Base-by-base conservation (phyloP, 495 filamentous ascomycete genomes). In the Aspergillus nidulans region DNA sequence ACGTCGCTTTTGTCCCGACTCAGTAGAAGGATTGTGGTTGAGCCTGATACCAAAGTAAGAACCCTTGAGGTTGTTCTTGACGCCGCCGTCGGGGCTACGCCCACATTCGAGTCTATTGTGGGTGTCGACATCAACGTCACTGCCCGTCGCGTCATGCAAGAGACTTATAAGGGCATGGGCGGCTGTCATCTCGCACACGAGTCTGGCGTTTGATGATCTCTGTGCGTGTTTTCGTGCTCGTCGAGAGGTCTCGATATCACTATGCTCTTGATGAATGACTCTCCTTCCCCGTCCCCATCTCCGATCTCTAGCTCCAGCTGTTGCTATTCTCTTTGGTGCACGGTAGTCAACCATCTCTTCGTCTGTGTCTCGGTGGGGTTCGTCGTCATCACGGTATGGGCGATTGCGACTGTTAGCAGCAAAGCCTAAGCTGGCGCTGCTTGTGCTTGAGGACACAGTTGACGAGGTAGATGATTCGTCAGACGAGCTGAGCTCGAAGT, bases 151-250 rank as follows among this genome's bases (percentile, higher is more conserved):
- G 63, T 80, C 73, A 57, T 76, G 71, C 59, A 77, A 76, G 43
- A 85, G 64, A 58, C 76, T 77, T 60, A 85, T 67, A 54, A 85
- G 64, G 42, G 81, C 69, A 64, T 81, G 71, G 18, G 82, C 82
- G 4, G 82, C 82, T 48, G 77, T 80, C 58, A 81, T 77, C 57
- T 82, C 80, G 19, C 57, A 49, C 1, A 52, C 48, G 26, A 68
- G 19, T 16, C 32, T 38, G 26, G 47, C 63, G 2, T 58, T 55
- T 36, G 36, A 34, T 16, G 49, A 40, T 18, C 49, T 42, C 21
- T 18, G 36, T n/a, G 8, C 9, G 47, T 39, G 30, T 12, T 34
- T 34, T 2, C 15, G 30, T 8, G 20, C 6, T 18, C 12, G 46
- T 20, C 23, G 42, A 7, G 19, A 23, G 13, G 36, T 26, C 41